A percentile compares a stretch with the other conserved stretches of the same genome.
These are phyloP conservation scores for Leccinum angustisporum DNA, from an alignment of 1,284 basidiomycete genomes.

Conservation along the genomic window DNA sequence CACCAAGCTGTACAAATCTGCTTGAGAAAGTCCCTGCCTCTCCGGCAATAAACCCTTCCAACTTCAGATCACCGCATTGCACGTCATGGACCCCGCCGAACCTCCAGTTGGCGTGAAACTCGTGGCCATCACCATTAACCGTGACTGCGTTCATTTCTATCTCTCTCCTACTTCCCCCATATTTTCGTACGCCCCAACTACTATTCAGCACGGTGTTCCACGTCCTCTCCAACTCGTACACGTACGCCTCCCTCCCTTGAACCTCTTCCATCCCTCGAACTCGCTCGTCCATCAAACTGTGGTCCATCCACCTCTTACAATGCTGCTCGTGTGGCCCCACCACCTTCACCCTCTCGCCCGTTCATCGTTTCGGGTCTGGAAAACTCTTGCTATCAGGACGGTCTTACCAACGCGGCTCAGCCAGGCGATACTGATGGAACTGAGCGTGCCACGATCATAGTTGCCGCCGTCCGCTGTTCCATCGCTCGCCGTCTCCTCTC, in stretches of 20 bases:
- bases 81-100: constrained; percentile 61
- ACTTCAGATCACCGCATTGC: constrained; percentile 66
- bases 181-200: too few species aligned
- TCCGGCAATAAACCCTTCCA: constrained; percentile 64
- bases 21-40: constrained; percentile 75
- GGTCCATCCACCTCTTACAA: too few species aligned
- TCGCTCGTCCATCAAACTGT: too few species aligned
- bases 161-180: too few species aligned
- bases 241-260: too few species aligned
- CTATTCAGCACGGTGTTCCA: too few species aligned
- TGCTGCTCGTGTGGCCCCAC: too few species aligned
- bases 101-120: constrained; percentile 70
- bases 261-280: constrained; percentile 21
- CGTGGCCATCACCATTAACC: constrained; percentile 62
- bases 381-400: constrained; percentile 62
- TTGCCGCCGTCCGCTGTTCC: constrained; percentile 40
- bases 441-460: constrained; percentile 48
- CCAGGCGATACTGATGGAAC: constrained; percentile 69
- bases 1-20: constrained; percentile 65
- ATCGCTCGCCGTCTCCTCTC: constrained; percentile 62
- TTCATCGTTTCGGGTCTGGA: constrained; percentile 56
- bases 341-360: constrained; percentile 41
- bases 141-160: too few species aligned
- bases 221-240: too few species aligned
- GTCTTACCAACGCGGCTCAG: constrained; percentile 66